phyloP scores from a whole-genome alignment of 768 basidiomycete genomes.

The Tubosaeta brunneosetosa region DNA sequence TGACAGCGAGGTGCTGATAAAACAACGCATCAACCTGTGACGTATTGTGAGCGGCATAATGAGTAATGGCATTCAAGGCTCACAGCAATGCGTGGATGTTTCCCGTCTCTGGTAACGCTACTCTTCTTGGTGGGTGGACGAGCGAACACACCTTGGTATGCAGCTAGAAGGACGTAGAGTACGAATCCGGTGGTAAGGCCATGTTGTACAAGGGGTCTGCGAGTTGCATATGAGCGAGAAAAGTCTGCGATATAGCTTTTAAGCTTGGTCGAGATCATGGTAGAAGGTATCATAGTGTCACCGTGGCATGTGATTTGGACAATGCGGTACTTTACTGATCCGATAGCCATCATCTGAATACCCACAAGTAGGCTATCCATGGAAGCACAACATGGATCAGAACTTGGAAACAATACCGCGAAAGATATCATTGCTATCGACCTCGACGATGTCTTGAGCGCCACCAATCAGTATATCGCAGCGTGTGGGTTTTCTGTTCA shows the following conservation, averaged over 20 bases:
- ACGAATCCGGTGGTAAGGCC: constrained; percentile 66
- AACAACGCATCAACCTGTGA: constrained; percentile 85
- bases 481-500: constrained; percentile 38
- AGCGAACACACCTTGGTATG: constrained; percentile 54
- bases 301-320: constrained; percentile 10
- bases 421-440: constrained; percentile 56
- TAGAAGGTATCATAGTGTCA: not conserved
- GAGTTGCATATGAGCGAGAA: constrained; percentile 49
- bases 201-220: constrained; percentile 72
- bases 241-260: constrained; percentile 42
- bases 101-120: constrained; percentile 31
- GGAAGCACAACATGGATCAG: not conserved
- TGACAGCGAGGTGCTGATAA: constrained; percentile 69
- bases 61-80: constrained; percentile 19
- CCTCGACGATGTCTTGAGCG: constrained; percentile 62
- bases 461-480: constrained; percentile 56
- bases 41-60: not conserved
- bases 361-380: constrained; percentile 1
- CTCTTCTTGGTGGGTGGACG: constrained; percentile 30
- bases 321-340: not conserved
- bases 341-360: constrained; percentile 2
- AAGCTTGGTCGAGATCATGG: constrained; percentile 27
- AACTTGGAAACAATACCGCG: not conserved
- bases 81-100: constrained; percentile 64
- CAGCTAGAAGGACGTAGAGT: constrained; percentile 60